These are phyloP conservation scores for Grigorovia humatica DNA, from an alignment of 805 yeast genomes.

Conservation along the genomic window DNA sequence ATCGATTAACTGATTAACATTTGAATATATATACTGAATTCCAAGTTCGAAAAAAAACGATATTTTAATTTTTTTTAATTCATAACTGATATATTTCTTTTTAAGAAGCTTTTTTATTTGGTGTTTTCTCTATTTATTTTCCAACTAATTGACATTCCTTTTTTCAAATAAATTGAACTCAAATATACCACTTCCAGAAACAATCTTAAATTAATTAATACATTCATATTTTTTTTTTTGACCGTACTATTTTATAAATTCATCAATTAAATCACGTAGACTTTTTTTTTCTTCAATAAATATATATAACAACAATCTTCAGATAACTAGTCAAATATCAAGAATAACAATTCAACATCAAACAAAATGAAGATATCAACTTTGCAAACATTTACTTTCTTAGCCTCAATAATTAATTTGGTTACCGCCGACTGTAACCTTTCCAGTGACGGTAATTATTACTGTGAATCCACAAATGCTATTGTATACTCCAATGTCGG, in stretches of 20 bases:
- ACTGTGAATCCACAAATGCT: conserved; percentile 63
- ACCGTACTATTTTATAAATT: neutral
- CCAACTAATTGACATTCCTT: conserved; percentile 23
- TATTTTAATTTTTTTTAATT: neutral
- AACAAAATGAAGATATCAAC: conserved; percentile 4
- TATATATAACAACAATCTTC: no score
- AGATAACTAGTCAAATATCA: neutral
- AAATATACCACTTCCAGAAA: neutral
- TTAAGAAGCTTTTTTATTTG: neutral
- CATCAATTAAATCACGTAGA: no score
- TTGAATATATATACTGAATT: no score
- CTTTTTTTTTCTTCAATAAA: no score
- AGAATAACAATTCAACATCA: neutral
- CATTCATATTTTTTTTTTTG: neutral
- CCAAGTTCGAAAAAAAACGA: no score
- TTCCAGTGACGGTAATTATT: conserved; percentile 59
- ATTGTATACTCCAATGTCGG: conserved; percentile 67
- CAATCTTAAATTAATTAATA: neutral
- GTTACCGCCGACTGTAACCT: conserved; percentile 34
- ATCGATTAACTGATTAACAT: no score
- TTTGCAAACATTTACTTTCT: conserved; percentile 2
- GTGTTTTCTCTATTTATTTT: neutral
- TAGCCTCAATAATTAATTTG: conserved; percentile 13
- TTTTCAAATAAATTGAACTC: neutral
- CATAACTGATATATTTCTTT: neutral